These are phyloP conservation scores for Odontarrhena argentea DNA, from an alignment of 345 rosid genomes.

Conservation along the genomic window DNA sequence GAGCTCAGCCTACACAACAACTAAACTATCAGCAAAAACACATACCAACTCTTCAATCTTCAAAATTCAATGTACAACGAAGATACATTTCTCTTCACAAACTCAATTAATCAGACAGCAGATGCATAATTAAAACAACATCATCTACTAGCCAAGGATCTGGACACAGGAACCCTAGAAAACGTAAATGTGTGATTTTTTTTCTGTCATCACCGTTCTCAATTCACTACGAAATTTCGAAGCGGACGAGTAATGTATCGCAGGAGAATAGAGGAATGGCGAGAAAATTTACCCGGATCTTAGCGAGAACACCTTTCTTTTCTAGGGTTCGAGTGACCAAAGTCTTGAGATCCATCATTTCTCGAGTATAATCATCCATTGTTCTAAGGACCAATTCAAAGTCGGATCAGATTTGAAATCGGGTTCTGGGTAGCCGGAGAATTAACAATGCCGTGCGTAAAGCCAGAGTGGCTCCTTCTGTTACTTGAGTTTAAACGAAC, in stretches of 20 bases:
- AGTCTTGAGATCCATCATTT: constrained; percentile 99
- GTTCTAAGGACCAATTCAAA: neutral
- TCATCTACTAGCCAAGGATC: constrained; percentile 15
- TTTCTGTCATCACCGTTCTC: neutral
- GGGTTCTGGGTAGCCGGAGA: constrained; percentile 10
- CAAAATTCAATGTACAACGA: constrained; percentile 6
- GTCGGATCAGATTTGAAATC: constrained; percentile 3
- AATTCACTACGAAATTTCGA: neutral
- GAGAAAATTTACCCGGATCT: constrained; percentile 78
- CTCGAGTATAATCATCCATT: constrained; percentile 98
- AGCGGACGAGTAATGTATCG: neutral
- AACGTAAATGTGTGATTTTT: neutral
- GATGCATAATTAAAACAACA: constrained; percentile 1
- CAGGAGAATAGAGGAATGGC: neutral
- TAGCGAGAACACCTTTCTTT: constrained; percentile 97
- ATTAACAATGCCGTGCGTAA: constrained; percentile 11
- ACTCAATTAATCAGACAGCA: neutral
- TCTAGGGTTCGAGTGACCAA: constrained; percentile 96
- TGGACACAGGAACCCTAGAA: constrained; percentile 21
- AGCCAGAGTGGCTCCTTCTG: neutral
- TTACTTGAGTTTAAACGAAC: constrained; percentile 5
- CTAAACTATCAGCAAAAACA: constrained; percentile 4
- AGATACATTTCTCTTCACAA: neutral
- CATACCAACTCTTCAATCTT: neutral
- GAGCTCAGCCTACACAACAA: constrained; percentile 77